phyloP scores from a whole-genome alignment of 768 basidiomycete species.

The Auriscalpium orientale region DNA sequence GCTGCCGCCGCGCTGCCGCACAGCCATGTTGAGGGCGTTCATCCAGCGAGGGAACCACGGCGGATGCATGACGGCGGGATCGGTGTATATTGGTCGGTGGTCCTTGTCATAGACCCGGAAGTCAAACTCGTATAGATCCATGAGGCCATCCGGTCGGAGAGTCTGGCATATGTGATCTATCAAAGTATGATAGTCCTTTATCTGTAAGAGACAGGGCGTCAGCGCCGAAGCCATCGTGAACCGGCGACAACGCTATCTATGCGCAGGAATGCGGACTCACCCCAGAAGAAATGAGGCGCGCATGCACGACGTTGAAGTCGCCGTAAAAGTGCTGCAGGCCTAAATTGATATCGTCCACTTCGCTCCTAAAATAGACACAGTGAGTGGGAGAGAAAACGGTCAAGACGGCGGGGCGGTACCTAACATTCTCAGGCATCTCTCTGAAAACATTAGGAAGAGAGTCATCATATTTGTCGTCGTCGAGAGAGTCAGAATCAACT shows the following conservation, averaged over 20 bases:
- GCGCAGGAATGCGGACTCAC: conserved; percentile 33
- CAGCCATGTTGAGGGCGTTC: conserved; percentile 44
- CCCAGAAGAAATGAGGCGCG: conserved; percentile 63
- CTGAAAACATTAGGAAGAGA: conserved; percentile 28
- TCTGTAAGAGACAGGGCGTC: conserved; percentile 31
- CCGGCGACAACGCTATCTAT: not conserved
- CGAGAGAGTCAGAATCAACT: conserved; percentile 22
- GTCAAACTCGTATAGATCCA: conserved; percentile 63
- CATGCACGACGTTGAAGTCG: conserved; percentile 70
- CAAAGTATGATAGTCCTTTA: conserved; percentile 56
- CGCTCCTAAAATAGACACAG: conserved; percentile 42
- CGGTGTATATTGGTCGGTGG: conserved; percentile 35
- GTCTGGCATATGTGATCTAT: conserved; percentile 61
- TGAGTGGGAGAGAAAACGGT: no score
- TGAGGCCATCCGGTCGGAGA: conserved; percentile 62
- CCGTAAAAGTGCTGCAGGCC: conserved; percentile 78
- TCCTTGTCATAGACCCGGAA: conserved; percentile 54
- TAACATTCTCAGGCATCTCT: conserved; percentile 61
- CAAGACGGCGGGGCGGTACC: conserved; percentile 30
- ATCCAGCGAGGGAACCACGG: conserved; percentile 64
- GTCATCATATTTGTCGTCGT: conserved; percentile 3
- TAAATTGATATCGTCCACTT: conserved; percentile 80
- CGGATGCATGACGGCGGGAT: conserved; percentile 33
- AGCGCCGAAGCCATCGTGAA: conserved; percentile 2
- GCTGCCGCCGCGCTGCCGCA: conserved; percentile 49